A percentile compares a stretch with the other conserved stretches of the same genome.
Conservation (phyloP, 2,329 filamentous ascomycete species). For the Juglanconis oblonga region DNA sequence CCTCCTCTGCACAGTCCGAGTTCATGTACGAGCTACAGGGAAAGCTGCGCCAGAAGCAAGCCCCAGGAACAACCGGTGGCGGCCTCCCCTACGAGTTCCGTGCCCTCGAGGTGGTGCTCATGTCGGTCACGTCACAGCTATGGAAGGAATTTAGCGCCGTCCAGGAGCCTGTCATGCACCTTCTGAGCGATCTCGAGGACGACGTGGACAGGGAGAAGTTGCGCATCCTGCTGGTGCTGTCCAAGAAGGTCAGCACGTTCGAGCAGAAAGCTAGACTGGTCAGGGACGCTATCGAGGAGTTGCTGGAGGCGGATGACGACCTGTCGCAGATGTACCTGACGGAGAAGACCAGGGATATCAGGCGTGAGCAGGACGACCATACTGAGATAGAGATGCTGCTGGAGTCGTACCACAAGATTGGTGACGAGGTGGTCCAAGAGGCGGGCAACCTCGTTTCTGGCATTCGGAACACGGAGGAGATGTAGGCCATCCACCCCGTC, state of each 20-base stretch:
- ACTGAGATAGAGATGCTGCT: conserved; percentile 96
- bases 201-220: conserved; percentile 96
- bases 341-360: conserved; percentile 74
- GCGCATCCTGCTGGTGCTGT: conserved; percentile 84
- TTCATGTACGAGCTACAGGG: conserved; percentile 98
- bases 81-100: conserved; percentile 92
- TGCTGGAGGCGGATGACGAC: conserved; percentile 95
- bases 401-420: conserved; percentile 96
- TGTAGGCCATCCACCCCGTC: conserved; percentile 58
- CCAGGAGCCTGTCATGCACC: conserved; percentile 83
- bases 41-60: conserved; percentile 78
- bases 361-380: conserved; percentile 78
- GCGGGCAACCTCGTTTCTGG: conserved; percentile 89
- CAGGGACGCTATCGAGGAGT: conserved; percentile 88
- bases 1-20: conserved; percentile 90
- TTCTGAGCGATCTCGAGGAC: conserved; percentile 87
- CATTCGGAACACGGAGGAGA: conserved; percentile 97
- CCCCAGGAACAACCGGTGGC: conserved; percentile 50
- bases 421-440: conserved; percentile 96
- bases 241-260: conserved; percentile 93
- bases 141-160: conserved; percentile 95
- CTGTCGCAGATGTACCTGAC: conserved; percentile 92
- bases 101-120: conserved; percentile 89
- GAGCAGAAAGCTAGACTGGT: conserved; percentile 96
- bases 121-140: conserved; percentile 86